These are phyloP conservation scores for Aaosphaeria pasadenensis DNA, from an alignment of 2,329 filamentous ascomycete species.

Conservation along the genomic window DNA sequence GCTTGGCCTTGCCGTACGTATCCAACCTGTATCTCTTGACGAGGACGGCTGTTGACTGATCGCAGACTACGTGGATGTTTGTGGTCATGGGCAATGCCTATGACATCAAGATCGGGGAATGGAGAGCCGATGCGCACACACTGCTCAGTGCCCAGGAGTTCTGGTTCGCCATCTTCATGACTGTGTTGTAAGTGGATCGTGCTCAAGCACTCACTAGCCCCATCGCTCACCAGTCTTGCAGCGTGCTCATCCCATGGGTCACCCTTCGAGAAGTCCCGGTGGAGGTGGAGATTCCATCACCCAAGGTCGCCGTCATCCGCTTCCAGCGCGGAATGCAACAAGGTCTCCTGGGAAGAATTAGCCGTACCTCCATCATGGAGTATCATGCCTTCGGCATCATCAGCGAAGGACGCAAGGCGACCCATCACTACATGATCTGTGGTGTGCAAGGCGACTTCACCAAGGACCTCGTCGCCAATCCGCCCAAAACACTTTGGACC, in stretches of 20 bases:
- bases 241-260: conserved; percentile 32
- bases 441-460: conserved; percentile 38
- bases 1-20: conserved; percentile 32
- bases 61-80: conserved; percentile 33
- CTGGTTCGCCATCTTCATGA: conserved; percentile 37
- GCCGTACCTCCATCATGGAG: conserved; percentile 36
- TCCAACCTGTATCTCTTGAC: neutral
- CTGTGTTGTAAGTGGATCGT: conserved; percentile 24
- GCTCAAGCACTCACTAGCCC: neutral
- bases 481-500: conserved; percentile 33
- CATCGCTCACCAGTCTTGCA: conserved; percentile 9
- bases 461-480: conserved; percentile 26
- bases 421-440: conserved; percentile 34
- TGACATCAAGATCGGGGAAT: conserved; percentile 32
- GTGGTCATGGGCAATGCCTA: conserved; percentile 32
- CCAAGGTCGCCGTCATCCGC: conserved; percentile 32
- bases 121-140: conserved; percentile 21
- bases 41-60: conserved; percentile 5
- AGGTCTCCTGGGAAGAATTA: conserved; percentile 32
- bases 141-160: conserved; percentile 33
- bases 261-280: conserved; percentile 34
- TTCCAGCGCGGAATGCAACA: conserved; percentile 37
- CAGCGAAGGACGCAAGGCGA: conserved; percentile 28
- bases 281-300: conserved; percentile 32
- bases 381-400: conserved; percentile 38